Evolutionary conservation across 108 stramenopile species (phyloP).

Genomic region (Pseudonitzschia multistriata): DNA sequence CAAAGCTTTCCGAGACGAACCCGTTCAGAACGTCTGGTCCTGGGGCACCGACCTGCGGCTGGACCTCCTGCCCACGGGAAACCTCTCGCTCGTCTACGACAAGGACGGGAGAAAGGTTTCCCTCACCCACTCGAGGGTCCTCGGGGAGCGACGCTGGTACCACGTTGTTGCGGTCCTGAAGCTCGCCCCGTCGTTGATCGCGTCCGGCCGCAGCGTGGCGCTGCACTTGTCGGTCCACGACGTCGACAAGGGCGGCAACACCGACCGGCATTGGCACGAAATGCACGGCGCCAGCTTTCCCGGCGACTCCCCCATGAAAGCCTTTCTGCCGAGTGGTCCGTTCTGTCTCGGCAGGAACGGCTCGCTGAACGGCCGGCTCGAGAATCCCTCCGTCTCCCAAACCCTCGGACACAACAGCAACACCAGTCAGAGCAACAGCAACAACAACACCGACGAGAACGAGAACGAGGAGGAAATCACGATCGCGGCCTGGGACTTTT

Average conservation of each 20-base stretch:
- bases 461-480: background rate
- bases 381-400: conserved; percentile 8
- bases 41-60: background rate
- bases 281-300: background rate
- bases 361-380: conserved; percentile 22
- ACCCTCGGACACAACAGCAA: background rate
- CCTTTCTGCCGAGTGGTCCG: background rate
- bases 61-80: background rate
- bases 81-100: background rate
- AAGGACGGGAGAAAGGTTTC: too few species aligned
- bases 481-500: conserved; percentile 5
- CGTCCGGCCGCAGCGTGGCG: too few species aligned
- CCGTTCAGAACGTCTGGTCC: conserved; percentile 2
- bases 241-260: background rate
- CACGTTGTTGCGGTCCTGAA: too few species aligned
- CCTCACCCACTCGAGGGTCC: background rate
- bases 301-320: background rate
- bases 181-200: too few species aligned
- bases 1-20: background rate
- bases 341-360: conserved; percentile 24
- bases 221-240: background rate
- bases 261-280: too few species aligned
- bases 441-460: conserved; percentile 22
- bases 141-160: background rate
- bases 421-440: too few species aligned